phyloP scores from a whole-genome alignment of 2,329 filamentous ascomycete species.

The Fusarium staphyleae region DNA sequence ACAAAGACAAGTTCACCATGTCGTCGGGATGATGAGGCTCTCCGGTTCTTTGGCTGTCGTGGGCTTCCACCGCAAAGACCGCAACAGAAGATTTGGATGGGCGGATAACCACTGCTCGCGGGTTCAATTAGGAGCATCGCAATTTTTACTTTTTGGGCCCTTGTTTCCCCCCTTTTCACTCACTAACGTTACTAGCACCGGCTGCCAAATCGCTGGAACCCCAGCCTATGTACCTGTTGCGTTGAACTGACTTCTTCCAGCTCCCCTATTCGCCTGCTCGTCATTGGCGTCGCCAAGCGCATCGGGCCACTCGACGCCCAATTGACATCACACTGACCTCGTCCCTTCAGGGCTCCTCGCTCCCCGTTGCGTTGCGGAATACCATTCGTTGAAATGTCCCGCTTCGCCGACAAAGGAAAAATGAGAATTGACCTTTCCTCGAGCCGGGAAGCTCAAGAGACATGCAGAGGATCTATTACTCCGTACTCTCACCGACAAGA shows the following conservation, averaged over 20 bases:
- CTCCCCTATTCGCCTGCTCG: conserved; percentile 38
- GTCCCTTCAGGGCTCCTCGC: conserved; percentile 8
- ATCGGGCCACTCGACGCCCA: conserved; percentile 27
- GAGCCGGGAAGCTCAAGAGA: conserved; percentile 3
- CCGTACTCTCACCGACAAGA: conserved; percentile 24
- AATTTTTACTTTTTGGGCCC: conserved; percentile 6
- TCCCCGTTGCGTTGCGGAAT: conserved; percentile 10
- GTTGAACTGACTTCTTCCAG: conserved; percentile 20
- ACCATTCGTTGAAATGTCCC: conserved; percentile 26
- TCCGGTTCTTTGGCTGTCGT: not conserved
- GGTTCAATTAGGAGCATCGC: conserved; percentile 9
- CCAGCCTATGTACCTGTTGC: conserved; percentile 17
- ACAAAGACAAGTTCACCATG: conserved; percentile 9
- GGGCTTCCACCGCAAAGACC: conserved; percentile 9
- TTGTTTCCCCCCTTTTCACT: conserved; percentile 4
- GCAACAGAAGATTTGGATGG: conserved; percentile 23
- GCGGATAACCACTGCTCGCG: conserved; percentile 2
- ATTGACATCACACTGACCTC: conserved; percentile 39
- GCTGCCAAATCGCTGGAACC: conserved; percentile 9
- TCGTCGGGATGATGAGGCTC: conserved; percentile 11
- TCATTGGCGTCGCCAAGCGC: conserved; percentile 22
- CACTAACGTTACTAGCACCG: conserved; percentile 5
- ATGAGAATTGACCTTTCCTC: conserved; percentile 15
- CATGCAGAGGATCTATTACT: conserved; percentile 7
- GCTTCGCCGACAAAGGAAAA: conserved; percentile 11